These are phyloP conservation scores for Tulasnella sp. DNA, from an alignment of 768 basidiomycete species.

Conservation along the genomic window DNA sequence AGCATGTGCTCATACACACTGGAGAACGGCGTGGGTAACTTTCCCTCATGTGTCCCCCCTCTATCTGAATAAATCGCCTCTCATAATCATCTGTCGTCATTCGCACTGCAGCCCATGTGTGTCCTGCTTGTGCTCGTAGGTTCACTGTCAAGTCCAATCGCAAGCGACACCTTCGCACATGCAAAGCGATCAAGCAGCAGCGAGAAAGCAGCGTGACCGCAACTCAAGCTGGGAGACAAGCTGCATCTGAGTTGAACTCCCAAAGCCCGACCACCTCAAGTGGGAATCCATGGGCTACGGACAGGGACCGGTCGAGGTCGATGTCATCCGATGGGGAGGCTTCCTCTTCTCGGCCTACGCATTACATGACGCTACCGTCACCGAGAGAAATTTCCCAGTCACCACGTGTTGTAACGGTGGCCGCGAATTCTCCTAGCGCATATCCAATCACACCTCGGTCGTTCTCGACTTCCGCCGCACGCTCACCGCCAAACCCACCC, in stretches of 20 bases:
- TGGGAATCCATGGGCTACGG: not conserved
- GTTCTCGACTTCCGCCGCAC: not conserved
- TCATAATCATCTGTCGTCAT: not conserved
- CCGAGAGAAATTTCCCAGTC: not conserved
- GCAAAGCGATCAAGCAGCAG: constrained; percentile 2
- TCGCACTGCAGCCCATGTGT: constrained; percentile 20
- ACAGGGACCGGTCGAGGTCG: not conserved
- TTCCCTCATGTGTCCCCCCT: too few relatives aligned
- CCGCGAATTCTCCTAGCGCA: not conserved
- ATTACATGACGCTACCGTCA: not conserved
- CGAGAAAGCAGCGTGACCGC: not conserved
- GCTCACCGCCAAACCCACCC: not conserved
- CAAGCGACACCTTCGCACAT: constrained; percentile 23
- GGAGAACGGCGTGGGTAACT: constrained; percentile 16
- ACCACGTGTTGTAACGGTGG: not conserved
- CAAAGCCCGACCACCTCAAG: not conserved
- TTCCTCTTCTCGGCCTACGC: not conserved
- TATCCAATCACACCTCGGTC: not conserved
- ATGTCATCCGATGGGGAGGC: not conserved
- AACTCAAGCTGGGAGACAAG: not conserved
- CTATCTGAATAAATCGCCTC: not conserved
- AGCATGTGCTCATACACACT: constrained; percentile 25
- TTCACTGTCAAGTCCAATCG: constrained; percentile 25
- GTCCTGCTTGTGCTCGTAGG: constrained; percentile 8
- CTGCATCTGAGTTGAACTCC: not conserved